Evolutionary conservation across 2,329 filamentous ascomycete species (phyloP), one percentile per base, ranked within the genome.

Genomic region (Arthrobotrys sinensis): DNA sequence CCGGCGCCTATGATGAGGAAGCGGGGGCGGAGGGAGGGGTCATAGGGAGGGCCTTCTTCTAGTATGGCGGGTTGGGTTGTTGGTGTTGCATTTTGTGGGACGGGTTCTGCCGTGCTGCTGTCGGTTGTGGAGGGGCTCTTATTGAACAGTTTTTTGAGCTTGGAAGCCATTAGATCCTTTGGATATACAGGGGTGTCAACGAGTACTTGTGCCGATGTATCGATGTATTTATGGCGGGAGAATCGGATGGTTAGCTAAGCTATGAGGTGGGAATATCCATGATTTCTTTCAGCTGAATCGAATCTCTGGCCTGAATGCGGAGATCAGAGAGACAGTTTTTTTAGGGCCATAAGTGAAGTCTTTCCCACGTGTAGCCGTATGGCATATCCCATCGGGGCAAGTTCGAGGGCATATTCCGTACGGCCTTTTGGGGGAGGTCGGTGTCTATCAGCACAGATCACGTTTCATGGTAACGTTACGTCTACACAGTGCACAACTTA

Each of bases 1-100:
- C 94, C 93, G 6, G 93, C 93, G 19, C 94, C 94, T 81, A 97
- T 91, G 82, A 97, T 88, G 69, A 96, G 87, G 82, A 96, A 89
- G 63, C 91, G 89, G 2, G 90, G 89, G 21, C 66, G 66, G 21
- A 57, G 57, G 40, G 66, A 60, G 8, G 65, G 52, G 46, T 77
- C 73, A 34, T 77, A 77, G 10, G 73, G 60, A n/a, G 73, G 60
- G 10, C 38, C 62, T 21, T 46, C 32, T 24, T 46, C 32, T 24
- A 38, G 28, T 40, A 45, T n/a, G 5, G 16, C 4, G 14, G 8
- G 63, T 40, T 57, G 45, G 55, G 72, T 70, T 60, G 72, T 40
- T 46, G 65, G 28, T 65, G 52, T 63, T 48, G 57, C 19, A 65
- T 76, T 57, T 63, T 69, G 66, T 19, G 38, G 14, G 21, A 24